Percentiles rank a stretch among this genome's conserved stretches.
phyloP scores from a whole-genome alignment of 208 protist species.

The Wallacemonas sp. region DNA sequence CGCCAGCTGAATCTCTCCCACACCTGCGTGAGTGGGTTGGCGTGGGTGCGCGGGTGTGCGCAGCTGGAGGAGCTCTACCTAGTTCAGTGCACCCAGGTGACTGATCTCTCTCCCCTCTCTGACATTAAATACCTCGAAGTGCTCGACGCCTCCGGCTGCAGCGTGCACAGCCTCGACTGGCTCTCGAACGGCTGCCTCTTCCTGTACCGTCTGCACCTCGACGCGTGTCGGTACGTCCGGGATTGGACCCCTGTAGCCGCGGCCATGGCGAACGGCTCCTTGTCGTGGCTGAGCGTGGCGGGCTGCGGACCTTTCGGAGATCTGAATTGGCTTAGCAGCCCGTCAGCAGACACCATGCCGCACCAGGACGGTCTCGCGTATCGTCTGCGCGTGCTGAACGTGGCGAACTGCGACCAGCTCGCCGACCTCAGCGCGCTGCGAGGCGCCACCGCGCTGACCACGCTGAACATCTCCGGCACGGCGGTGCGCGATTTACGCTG shows the following conservation, averaged over 20 bases:
- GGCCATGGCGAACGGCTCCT: neutral
- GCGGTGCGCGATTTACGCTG: conserved; percentile 14
- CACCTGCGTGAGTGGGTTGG: neutral
- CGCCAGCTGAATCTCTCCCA: conserved; percentile 14
- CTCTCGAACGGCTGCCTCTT: neutral
- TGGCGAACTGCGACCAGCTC: conserved; percentile 14
- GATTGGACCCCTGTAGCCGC: neutral
- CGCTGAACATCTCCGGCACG: conserved; percentile 7
- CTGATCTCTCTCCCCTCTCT: conserved; percentile 2
- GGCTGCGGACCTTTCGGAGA: conserved; percentile 6
- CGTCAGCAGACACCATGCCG: neutral
- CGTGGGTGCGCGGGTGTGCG: conserved; percentile 8
- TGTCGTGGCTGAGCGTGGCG: conserved; percentile 3
- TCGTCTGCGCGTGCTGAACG: conserved; percentile 2
- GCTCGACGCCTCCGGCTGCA: conserved; percentile 5
- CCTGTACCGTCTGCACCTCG: conserved; percentile 3
- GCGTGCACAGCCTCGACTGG: neutral
- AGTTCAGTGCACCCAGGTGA: conserved; percentile 7
- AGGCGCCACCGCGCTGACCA: conserved; percentile 7
- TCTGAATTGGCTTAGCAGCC: conserved; percentile 1
- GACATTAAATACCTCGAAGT: neutral
- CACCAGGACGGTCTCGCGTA: neutral
- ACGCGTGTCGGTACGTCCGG: neutral
- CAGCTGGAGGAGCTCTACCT: neutral
- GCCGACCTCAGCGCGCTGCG: neutral